Evolutionary conservation across 2,329 filamentous ascomycete species (phyloP).

Genomic region (Aureobasidium sp.): DNA sequence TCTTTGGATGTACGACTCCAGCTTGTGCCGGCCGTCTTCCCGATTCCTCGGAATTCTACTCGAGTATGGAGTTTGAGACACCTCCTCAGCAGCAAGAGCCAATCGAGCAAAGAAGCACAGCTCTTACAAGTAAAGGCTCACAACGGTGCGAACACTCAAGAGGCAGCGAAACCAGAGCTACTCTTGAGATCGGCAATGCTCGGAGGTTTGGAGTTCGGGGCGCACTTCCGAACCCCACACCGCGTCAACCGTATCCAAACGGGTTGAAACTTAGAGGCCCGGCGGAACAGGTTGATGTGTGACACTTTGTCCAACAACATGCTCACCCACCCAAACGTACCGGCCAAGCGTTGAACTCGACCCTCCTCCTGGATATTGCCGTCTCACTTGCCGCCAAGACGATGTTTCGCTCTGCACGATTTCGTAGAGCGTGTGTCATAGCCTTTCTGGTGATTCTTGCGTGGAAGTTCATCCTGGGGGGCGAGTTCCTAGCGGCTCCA

Average conservation of each 20-base stretch:
- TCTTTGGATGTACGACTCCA: too few species aligned
- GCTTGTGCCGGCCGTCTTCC: too few species aligned
- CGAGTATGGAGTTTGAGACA: too few species aligned
- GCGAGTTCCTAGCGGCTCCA: constrained; percentile 3
- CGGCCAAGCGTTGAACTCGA: neutral
- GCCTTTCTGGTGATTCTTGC: constrained; percentile 1
- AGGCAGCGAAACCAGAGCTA: too few species aligned
- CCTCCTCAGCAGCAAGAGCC: too few species aligned
- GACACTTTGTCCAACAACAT: constrained; percentile 7
- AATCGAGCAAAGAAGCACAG: too few species aligned
- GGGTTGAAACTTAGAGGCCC: constrained; percentile 5
- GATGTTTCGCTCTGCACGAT: constrained; percentile 9
- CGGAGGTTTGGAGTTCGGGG: neutral
- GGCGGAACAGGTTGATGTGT: constrained; percentile 1
- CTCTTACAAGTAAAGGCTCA: too few species aligned
- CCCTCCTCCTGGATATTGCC: neutral
- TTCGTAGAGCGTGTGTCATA: neutral
- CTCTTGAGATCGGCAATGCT: neutral
- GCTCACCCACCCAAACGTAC: neutral
- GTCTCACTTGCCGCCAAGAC: neutral
- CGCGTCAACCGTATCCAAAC: too few species aligned
- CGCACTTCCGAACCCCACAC: neutral
- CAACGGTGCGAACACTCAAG: too few species aligned
- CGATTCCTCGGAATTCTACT: too few species aligned
- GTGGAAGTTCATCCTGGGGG: constrained; percentile 12